Percentiles rank a stretch among this genome's conserved stretches.
Evolutionary conservation across 495 filamentous ascomycete species (phyloP).

Genomic region (Xylaria venustula): DNA sequence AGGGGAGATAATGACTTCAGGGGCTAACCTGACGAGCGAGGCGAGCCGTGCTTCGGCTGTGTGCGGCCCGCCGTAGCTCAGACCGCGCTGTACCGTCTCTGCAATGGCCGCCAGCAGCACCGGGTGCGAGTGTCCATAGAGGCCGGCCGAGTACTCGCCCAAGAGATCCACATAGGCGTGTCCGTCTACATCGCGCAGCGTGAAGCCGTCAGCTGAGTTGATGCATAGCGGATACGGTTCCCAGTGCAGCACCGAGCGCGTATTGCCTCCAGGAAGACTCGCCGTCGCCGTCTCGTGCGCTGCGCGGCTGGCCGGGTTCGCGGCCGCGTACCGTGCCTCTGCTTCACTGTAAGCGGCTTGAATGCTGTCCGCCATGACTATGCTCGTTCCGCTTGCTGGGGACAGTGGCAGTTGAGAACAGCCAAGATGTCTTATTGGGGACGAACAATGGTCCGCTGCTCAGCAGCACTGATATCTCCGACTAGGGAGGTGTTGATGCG

Average conservation of each 20-base stretch:
- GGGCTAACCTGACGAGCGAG: slow-evolving; percentile 35
- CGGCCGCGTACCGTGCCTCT: slow-evolving; percentile 27
- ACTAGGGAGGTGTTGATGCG: not conserved
- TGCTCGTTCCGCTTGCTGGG: not conserved
- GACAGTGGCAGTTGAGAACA: not conserved
- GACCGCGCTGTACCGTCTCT: slow-evolving; percentile 12
- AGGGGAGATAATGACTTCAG: no score
- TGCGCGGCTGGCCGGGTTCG: slow-evolving; percentile 36
- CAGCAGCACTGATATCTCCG: no score
- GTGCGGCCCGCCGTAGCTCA: slow-evolving; percentile 14
- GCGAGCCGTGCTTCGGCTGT: slow-evolving; percentile 41
- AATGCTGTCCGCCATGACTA: not conserved
- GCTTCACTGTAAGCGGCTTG: slow-evolving; percentile 28
- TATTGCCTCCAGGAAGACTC: slow-evolving; percentile 60
- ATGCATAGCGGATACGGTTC: slow-evolving; percentile 55
- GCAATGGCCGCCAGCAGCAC: slow-evolving; percentile 37
- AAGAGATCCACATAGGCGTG: slow-evolving; percentile 50
- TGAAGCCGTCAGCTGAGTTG: slow-evolving; percentile 37
- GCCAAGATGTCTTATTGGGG: not conserved
- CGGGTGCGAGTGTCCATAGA: slow-evolving; percentile 54
- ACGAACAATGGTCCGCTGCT: no score
- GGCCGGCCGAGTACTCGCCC: slow-evolving; percentile 52
- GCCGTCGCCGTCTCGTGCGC: slow-evolving; percentile 38
- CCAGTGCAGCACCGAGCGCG: slow-evolving; percentile 56
- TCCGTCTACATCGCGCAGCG: slow-evolving; percentile 41